Evolutionary conservation across 179 eudicot species (phyloP).

Genomic region (Amaranthus tricolor): DNA sequence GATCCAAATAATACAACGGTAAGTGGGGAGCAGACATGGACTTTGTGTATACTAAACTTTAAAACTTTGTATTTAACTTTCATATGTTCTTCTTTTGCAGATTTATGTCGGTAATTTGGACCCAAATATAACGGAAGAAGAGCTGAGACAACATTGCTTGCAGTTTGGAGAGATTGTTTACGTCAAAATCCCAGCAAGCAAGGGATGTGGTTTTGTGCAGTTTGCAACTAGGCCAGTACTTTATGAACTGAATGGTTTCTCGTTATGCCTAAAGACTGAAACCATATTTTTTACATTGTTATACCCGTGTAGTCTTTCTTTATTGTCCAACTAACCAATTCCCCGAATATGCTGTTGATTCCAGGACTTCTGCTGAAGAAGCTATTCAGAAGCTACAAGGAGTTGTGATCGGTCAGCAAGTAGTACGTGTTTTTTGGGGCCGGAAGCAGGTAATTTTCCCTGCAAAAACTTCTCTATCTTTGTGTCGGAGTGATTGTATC

Average conservation of each 20-base stretch:
- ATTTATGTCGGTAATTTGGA: constrained; percentile 87
- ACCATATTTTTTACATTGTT: neutral
- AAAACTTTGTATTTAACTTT: neutral
- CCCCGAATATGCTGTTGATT: constrained; percentile 5
- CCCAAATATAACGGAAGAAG: constrained; percentile 82
- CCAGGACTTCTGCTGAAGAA: constrained; percentile 89
- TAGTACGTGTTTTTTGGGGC: constrained; percentile 92
- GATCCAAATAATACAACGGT: constrained; percentile 90
- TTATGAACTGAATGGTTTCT: neutral
- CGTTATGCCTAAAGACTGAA: neutral
- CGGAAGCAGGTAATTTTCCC: constrained; percentile 64
- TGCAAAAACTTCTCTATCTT: constrained; percentile 2
- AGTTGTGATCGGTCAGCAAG: constrained; percentile 76
- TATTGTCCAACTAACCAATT: neutral
- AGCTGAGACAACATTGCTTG: constrained; percentile 74
- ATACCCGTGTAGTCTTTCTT: constrained; percentile 5
- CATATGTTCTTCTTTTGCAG: constrained; percentile 35
- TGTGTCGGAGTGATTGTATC: neutral
- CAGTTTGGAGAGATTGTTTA: constrained; percentile 88
- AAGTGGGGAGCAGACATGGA: constrained; percentile 27
- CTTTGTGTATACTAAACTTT: neutral
- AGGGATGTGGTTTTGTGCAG: constrained; percentile 96
- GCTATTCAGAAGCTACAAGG: constrained; percentile 92
- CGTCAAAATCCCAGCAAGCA: constrained; percentile 77
- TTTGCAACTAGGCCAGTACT: constrained; percentile 64